Percentiles rank a stretch among this genome's conserved stretches.
Conservation (phyloP, 139 green algal genomes). For the Auxenochlorella pyrenoidosa region DNA sequence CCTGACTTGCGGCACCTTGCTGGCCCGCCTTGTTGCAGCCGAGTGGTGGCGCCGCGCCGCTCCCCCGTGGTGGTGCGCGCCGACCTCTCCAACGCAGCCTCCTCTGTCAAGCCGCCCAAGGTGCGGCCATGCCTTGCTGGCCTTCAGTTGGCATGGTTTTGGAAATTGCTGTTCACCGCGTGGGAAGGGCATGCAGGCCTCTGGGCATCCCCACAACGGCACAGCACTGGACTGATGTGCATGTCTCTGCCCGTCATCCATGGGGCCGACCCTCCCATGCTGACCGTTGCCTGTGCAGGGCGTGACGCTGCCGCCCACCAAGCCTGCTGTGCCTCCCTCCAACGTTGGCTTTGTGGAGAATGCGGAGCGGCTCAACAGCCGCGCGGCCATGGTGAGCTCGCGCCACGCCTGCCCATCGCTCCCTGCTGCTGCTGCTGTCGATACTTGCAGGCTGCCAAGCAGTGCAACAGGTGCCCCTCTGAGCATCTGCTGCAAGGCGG, state of each 20-base stretch:
- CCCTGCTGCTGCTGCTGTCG: not conserved
- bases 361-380: constrained; percentile 84
- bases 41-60: not conserved
- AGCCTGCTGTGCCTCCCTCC: constrained; percentile 52
- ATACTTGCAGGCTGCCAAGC: too few relatives aligned
- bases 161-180: too few relatives aligned
- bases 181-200: too few relatives aligned
- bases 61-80: not conserved
- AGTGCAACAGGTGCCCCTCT: too few relatives aligned
- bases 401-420: not conserved
- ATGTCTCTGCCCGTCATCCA: too few relatives aligned
- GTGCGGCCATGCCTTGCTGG: not conserved
- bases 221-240: too few relatives aligned
- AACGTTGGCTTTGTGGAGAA: constrained; percentile 84
- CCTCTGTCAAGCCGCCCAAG: constrained; percentile 22
- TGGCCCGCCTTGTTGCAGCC: not conserved
- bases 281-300: constrained; percentile 34
- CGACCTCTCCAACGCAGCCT: not conserved
- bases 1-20: not conserved
- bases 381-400: constrained; percentile 74
- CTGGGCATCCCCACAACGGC: too few relatives aligned
- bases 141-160: too few relatives aligned
- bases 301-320: constrained; percentile 62
- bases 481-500: too few relatives aligned
- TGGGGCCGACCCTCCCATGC: too few relatives aligned